Evolutionary conservation across 2,329 filamentous ascomycete species (phyloP), one percentile per base, ranked within the genome.

Genomic region (Aureobasidium sp.): DNA sequence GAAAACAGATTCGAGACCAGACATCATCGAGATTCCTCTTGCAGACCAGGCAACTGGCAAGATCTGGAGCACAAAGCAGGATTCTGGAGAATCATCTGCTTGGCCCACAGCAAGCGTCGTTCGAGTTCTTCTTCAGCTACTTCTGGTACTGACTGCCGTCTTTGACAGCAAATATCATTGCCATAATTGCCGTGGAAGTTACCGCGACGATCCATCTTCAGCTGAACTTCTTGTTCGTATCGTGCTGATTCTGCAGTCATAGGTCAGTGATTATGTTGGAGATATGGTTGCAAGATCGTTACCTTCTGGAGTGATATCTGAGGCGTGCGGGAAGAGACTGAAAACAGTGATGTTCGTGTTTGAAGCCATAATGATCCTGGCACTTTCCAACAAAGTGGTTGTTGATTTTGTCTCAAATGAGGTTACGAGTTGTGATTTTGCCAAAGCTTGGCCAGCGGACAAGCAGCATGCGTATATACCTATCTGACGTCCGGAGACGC

Each of bases 111-210:
- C 27, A 60, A 36, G 15, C 57, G 57, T 17, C 57, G 44, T 27
- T 60, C 46, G 13, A 60, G 17, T 15, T 60, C 57, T 43, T 60
- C 57, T 34, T 50, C 46, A 32, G 36, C 57, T 10, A 60, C 46
- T 12, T 51, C 44, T 24, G 57, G 57, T 26, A 50, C 15, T 3
- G 57, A 50, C n/a, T 60, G 57, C 13, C 57, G 34, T 26, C 57
- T 15, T 12, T 51, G 46, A 36, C 46, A 60, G 57, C 57, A 60
- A 4, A 51, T n/a, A 32, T 51, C 26, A 12, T 60, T 44, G 7
- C 32, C 46, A 50, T 59, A 32, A 34, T 59, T 37, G 26, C 44
- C 46, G 9, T 60, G 44, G 9, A 60, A 51, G 27, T 51, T 51
- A 17, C 57, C 44, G 10, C 46, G 57, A 34, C 57, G 57, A 12